These are phyloP conservation scores for Poa pratensis DNA, from an alignment of 176 grass and related monocot species.

Conservation along the genomic window DNA sequence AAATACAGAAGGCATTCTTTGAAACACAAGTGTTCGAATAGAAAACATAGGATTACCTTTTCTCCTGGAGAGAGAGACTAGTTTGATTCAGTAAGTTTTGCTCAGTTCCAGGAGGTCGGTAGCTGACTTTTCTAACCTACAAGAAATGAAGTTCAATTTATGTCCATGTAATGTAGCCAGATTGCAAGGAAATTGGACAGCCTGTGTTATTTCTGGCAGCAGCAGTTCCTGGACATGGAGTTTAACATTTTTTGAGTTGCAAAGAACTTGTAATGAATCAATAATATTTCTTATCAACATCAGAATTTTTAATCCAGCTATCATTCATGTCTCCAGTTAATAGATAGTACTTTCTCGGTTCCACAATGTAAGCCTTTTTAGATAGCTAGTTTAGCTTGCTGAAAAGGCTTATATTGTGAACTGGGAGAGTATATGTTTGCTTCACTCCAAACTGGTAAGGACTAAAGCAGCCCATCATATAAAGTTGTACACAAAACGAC, in stretches of 20 bases:
- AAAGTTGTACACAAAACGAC: background rate
- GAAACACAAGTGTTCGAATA: background rate
- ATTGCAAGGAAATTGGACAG: background rate
- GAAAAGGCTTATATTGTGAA: too few relatives aligned
- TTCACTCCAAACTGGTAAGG: background rate
- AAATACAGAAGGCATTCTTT: conserved; percentile 3
- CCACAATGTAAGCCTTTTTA: too few relatives aligned
- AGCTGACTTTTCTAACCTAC: conserved; percentile 79
- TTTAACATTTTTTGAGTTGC: background rate
- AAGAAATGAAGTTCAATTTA: conserved; percentile 54
- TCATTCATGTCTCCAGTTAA: background rate
- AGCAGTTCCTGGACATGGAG: background rate
- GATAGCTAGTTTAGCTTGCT: too few relatives aligned
- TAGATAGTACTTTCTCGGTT: background rate
- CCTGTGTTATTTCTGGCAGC: background rate
- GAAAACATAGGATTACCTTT: conserved; percentile 50
- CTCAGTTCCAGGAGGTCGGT: conserved; percentile 76
- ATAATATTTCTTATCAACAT: background rate
- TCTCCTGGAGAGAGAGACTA: conserved; percentile 69
- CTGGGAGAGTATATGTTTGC: background rate
- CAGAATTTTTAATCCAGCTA: background rate
- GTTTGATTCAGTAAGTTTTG: conserved; percentile 70
- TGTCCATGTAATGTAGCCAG: background rate
- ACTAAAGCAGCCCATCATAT: conserved; percentile 1
- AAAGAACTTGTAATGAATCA: background rate